Evolutionary conservation across 2,329 filamentous ascomycete genomes (phyloP).

Genomic region (Acrocalymma vagum): DNA sequence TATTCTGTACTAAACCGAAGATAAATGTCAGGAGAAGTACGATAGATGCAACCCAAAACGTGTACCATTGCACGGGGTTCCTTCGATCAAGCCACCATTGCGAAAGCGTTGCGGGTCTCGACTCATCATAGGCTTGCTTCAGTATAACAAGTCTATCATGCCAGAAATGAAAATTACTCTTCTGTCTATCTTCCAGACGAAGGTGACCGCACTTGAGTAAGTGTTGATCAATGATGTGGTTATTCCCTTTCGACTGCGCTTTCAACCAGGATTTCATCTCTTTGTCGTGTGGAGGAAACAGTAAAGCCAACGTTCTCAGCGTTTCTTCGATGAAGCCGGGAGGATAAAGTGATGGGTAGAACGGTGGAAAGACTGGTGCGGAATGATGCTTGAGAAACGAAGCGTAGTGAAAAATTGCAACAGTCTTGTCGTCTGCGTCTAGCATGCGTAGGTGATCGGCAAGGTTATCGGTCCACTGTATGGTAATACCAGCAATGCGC

Average conservation of each 20-base stretch:
- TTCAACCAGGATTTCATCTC: constrained; percentile 31
- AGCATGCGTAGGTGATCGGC: constrained; percentile 51
- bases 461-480: constrained; percentile 53
- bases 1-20: constrained; percentile 54
- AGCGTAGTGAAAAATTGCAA: constrained; percentile 53
- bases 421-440: constrained; percentile 50
- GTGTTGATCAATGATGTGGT: constrained; percentile 24
- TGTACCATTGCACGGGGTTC: constrained; percentile 56
- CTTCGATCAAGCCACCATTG: constrained; percentile 57
- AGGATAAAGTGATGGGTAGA: constrained; percentile 31
- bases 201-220: constrained; percentile 40
- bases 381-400: constrained; percentile 41
- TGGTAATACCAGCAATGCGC: constrained; percentile 47
- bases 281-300: constrained; percentile 44
- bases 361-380: constrained; percentile 16
- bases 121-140: constrained; percentile 53
- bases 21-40: constrained; percentile 49
- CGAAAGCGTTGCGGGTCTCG: constrained; percentile 41
- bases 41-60: constrained; percentile 55
- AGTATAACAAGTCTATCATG: constrained; percentile 53
- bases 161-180: constrained; percentile 50
- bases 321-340: constrained; percentile 47
- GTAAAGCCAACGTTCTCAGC: constrained; percentile 45
- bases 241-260: constrained; percentile 6
- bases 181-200: constrained; percentile 40